A percentile compares a stretch with the other conserved stretches of the same genome.
Evolutionary conservation across 108 stramenopile species (phyloP).

Genomic region (Stephanodiscus triporus): DNA sequence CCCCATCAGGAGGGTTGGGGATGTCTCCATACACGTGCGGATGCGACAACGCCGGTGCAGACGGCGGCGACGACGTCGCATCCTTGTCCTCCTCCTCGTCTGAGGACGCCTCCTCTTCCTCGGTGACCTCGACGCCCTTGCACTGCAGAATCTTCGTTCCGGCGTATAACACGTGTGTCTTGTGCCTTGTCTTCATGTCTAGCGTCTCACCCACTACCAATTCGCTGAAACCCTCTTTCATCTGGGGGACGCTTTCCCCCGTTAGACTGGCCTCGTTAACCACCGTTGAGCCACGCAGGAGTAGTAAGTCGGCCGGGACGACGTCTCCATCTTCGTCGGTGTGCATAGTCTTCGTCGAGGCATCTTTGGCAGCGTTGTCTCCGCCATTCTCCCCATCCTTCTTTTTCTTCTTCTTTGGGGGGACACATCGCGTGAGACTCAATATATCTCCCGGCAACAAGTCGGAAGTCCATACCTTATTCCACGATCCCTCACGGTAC

Average conservation of each 20-base stretch:
- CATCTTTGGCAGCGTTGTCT: conserved; percentile 21
- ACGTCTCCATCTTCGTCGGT: conserved; percentile 78
- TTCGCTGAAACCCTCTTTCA: conserved; percentile 93
- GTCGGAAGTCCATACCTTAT: conserved; percentile 63
- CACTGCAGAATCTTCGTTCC: conserved; percentile 96
- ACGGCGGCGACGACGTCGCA: not conserved
- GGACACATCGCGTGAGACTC: conserved; percentile 73
- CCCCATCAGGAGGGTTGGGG: conserved; percentile 88
- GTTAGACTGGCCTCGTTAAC: conserved; percentile 96
- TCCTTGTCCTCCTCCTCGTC: conserved; percentile 35
- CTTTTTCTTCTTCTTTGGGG: conserved; percentile 47
- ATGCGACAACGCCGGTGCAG: not conserved
- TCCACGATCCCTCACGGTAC: conserved; percentile 77
- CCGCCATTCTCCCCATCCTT: conserved; percentile 12
- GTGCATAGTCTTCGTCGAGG: conserved; percentile 43
- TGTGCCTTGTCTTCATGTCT: conserved; percentile 85
- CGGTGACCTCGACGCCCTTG: conserved; percentile 63
- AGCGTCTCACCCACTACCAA: conserved; percentile 64
- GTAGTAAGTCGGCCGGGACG: conserved; percentile 93
- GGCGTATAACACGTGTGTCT: conserved; percentile 91
- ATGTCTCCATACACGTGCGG: conserved; percentile 46
- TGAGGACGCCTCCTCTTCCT: conserved; percentile 51
- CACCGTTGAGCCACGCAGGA: conserved; percentile 88
- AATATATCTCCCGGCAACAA: conserved; percentile 95
- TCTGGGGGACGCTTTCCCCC: conserved; percentile 96